Evolutionary conservation across 225 moss, liverwort and hornwort genomes (phyloP).

Genomic region (Asterella californica): DNA sequence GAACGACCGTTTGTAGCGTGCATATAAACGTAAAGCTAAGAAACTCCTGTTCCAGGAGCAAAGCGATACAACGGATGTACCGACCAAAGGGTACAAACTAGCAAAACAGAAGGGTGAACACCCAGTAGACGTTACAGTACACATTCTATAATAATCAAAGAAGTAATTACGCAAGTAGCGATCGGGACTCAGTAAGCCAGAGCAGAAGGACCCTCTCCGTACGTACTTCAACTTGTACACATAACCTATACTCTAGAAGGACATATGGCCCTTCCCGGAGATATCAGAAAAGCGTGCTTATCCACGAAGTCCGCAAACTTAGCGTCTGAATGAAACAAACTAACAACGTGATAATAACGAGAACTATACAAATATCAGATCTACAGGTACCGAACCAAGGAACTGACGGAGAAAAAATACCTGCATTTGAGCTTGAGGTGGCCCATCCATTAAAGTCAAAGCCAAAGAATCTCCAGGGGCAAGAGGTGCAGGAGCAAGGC

Average conservation of each 20-base stretch:
- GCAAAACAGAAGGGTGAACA: not conserved
- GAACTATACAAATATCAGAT: not conserved
- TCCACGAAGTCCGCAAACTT: too few species aligned
- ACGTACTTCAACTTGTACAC: not conserved
- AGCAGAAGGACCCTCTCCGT: not conserved
- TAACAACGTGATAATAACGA: too few species aligned
- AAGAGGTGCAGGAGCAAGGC: conserved; percentile 36
- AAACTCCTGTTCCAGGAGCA: not conserved
- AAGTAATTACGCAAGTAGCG: too few species aligned
- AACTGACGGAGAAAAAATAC: not conserved
- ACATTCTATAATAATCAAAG: too few species aligned
- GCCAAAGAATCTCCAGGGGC: conserved; percentile 47
- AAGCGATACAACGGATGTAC: too few species aligned
- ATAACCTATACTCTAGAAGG: too few species aligned
- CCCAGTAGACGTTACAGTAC: not conserved
- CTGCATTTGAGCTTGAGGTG: conserved; percentile 64
- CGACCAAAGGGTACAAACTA: not conserved
- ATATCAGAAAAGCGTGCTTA: too few species aligned
- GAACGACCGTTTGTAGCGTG: not conserved
- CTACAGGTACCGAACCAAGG: not conserved
- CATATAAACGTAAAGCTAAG: not conserved
- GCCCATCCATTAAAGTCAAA: conserved; percentile 64
- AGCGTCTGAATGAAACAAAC: too few species aligned
- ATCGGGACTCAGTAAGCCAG: too few species aligned
- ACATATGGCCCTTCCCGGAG: too few species aligned